Evolutionary conservation across 371 early-diverging fungal species (phyloP).

Genomic region (Mucor mucedo): DNA sequence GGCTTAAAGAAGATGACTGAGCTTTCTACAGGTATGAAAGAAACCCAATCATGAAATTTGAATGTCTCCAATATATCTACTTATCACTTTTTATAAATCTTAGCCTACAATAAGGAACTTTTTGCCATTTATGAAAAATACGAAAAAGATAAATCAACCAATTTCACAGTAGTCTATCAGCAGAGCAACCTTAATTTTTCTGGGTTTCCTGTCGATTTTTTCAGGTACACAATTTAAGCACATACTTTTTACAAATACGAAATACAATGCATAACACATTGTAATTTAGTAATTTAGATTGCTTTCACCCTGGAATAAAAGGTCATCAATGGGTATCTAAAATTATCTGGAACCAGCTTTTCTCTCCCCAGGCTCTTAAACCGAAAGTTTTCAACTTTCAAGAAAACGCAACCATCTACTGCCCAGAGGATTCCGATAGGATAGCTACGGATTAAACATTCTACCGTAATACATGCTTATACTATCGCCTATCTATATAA

Average conservation of each 20-base stretch:
- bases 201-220: constrained; percentile 30
- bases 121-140: constrained; percentile 29
- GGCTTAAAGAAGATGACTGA: constrained; percentile 26
- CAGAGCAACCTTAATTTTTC: constrained; percentile 27
- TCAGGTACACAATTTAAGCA: constrained; percentile 19
- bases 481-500: no score
- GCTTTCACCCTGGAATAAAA: constrained; percentile 25
- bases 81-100: not conserved
- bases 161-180: constrained; percentile 34
- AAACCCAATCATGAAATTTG: not conserved
- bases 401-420: constrained; percentile 31
- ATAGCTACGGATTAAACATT: constrained; percentile 26
- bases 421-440: constrained; percentile 47
- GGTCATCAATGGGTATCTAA: constrained; percentile 32
- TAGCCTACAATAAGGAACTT: constrained; percentile 29
- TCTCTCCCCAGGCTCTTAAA: constrained; percentile 9
- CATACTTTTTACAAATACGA: not conserved
- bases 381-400: constrained; percentile 31
- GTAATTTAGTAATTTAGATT: constrained; percentile 21
- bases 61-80: no score
- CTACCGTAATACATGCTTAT: not conserved
- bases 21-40: constrained; percentile 21
- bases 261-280: not conserved
- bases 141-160: constrained; percentile 22
- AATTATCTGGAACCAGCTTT: constrained; percentile 12